phyloP scores from a whole-genome alignment of 805 yeast genomes.

The Trichomonascus vanleenenianus region DNA sequence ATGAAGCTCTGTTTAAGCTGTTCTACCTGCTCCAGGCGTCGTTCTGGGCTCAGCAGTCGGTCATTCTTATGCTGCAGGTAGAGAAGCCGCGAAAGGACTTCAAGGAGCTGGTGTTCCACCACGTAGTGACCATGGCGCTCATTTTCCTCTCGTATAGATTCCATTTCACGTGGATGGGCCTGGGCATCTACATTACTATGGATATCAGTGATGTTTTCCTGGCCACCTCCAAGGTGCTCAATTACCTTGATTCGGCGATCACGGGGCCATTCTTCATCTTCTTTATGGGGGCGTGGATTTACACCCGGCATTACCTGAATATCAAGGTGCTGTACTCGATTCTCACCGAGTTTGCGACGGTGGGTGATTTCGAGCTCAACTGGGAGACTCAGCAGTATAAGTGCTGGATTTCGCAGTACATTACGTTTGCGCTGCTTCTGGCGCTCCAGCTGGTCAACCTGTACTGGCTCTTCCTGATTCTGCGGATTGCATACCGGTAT shows the following conservation, averaged over 20 bases:
- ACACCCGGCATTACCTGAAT: conserved; percentile 82
- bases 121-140: conserved; percentile 79
- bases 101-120: conserved; percentile 86
- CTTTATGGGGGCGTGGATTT: conserved; percentile 73
- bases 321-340: conserved; percentile 51
- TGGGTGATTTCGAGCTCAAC: conserved; percentile 73
- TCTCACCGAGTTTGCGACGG: conserved; percentile 75
- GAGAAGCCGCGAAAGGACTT: conserved; percentile 96
- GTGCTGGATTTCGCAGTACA: conserved; percentile 91
- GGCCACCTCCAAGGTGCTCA: conserved; percentile 76
- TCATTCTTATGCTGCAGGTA: conserved; percentile 69
- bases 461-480: conserved; percentile 80
- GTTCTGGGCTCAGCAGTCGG: conserved; percentile 95
- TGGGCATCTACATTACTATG: conserved; percentile 88
- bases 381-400: conserved; percentile 91
- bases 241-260: conserved; percentile 64
- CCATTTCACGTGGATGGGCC: conserved; percentile 95
- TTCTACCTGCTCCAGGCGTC: conserved; percentile 91
- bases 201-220: conserved; percentile 89
- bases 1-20: conserved; percentile 60
- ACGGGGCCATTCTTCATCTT: conserved; percentile 59
- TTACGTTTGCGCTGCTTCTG: conserved; percentile 67
- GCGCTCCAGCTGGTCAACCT: conserved; percentile 80
- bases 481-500: conserved; percentile 67
- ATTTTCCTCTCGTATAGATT: conserved; percentile 84